phyloP scores from a whole-genome alignment of 2,329 filamentous ascomycete genomes.

The Polytolypa hystricis region DNA sequence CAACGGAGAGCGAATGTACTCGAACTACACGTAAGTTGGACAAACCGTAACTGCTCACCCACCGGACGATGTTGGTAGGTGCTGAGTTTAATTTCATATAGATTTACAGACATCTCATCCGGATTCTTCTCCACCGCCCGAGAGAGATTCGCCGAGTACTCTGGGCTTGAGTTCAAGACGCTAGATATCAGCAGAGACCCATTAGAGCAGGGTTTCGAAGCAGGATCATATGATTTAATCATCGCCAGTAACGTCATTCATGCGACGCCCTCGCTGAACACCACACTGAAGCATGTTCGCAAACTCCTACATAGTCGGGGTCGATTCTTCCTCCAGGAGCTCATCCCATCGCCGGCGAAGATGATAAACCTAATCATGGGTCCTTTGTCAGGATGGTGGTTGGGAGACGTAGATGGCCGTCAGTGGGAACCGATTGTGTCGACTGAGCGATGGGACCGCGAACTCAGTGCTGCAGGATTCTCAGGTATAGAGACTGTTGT shows the following conservation, averaged over 20 bases:
- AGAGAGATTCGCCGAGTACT: slow-evolving; percentile 6
- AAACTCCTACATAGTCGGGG: not conserved
- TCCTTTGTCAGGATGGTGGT: slow-evolving; percentile 8
- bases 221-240: slow-evolving; percentile 4
- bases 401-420: slow-evolving; percentile 4
- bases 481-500: slow-evolving; percentile 1
- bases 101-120: slow-evolving; percentile 11
- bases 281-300: slow-evolving; percentile 1
- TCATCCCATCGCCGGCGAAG: not conserved
- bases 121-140: slow-evolving; percentile 12
- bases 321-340: slow-evolving; percentile 3
- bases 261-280: not conserved
- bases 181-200: slow-evolving; percentile 3
- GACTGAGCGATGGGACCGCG: slow-evolving; percentile 4
- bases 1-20: not conserved
- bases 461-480: slow-evolving; percentile 6
- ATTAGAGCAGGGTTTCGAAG: slow-evolving; percentile 5
- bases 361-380: slow-evolving; percentile 3
- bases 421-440: not conserved
- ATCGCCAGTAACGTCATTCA: slow-evolving; percentile 6
- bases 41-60: not conserved
- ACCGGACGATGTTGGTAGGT: no score
- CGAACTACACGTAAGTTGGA: not conserved
- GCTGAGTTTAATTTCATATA: no score
- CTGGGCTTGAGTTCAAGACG: not conserved